These are phyloP conservation scores for Pholiota microspora DNA, from an alignment of 768 basidiomycete species.

Conservation along the genomic window DNA sequence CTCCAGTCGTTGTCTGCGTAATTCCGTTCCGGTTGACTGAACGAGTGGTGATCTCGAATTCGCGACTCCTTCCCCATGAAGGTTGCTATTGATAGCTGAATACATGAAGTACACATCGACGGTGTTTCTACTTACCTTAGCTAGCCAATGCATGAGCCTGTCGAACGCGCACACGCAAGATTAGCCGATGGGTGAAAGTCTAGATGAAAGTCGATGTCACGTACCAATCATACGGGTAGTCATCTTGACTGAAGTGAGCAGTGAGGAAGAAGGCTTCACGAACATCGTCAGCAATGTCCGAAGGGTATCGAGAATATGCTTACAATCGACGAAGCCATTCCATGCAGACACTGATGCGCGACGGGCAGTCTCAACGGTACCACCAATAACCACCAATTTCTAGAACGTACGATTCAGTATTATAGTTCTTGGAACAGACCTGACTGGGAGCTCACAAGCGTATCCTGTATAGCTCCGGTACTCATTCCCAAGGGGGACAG, in stretches of 20 bases:
- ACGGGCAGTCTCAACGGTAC: slow-evolving; percentile 84
- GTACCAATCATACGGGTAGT: slow-evolving; percentile 85
- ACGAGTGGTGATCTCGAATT: slow-evolving; percentile 88
- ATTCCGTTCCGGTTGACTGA: slow-evolving; percentile 63
- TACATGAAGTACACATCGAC: background rate
- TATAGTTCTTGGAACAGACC: background rate
- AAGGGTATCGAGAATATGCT: slow-evolving; percentile 17
- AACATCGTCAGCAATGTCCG: background rate
- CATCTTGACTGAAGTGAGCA: slow-evolving; percentile 85
- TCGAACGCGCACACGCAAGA: slow-evolving; percentile 5
- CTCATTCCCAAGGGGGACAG: slow-evolving; percentile 70
- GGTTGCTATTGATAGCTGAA: slow-evolving; percentile 61
- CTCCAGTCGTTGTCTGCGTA: slow-evolving; percentile 67
- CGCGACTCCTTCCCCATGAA: slow-evolving; percentile 83
- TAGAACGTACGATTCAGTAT: slow-evolving; percentile 26
- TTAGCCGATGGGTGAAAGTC: slow-evolving; percentile 1
- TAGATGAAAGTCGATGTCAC: slow-evolving; percentile 16
- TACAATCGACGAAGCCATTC: slow-evolving; percentile 89
- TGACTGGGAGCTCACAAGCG: slow-evolving; percentile 47
- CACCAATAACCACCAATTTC: slow-evolving; percentile 91
- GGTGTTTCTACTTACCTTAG: slow-evolving; percentile 51
- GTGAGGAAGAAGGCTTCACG: slow-evolving; percentile 80
- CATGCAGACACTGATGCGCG: slow-evolving; percentile 81
- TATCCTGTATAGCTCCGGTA: slow-evolving; percentile 73
- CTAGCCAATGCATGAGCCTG: slow-evolving; percentile 88